Base-by-base conservation (phyloP, 2,329 filamentous ascomycete species). In the Sporothrix variecibatus region DNA sequence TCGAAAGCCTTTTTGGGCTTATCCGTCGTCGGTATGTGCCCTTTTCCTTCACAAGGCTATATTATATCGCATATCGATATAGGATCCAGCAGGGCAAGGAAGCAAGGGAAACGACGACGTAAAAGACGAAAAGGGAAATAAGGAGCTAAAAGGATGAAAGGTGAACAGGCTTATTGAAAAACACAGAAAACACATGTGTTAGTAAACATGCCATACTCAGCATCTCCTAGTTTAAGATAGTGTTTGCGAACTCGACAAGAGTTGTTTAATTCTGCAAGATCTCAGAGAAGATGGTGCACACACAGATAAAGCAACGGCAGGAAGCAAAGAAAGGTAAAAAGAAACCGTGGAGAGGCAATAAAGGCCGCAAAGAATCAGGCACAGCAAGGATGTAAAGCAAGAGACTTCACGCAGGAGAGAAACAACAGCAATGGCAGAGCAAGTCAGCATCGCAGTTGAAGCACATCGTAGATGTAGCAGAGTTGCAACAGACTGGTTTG, bases 61-160 rank as follows among this genome's bases (percentile, higher is more conserved):
- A 72, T n/a, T 49, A 72, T 64, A 62, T 12, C 38, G 3, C 38
- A 31, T 51, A 34, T 49, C 40, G 43, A 65, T 65, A 72, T 72
- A 62, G 38, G n/a, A 70, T 31, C 34, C 34, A 70, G 58, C 26
- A 69, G 60, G 58, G 49, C 34, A 67, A 20, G 9, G 12, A 69
- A 60, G 34, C 34, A 56, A 34, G 9, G 20, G 26, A 69, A 60
- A 72, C 43, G 2, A 56, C 56, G 34, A 34, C 38, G 43, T 31
- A 67, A 60, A 72, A 26, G 60, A 64, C 65, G 8, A 70, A 56
- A 53, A 62, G 65, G 65, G 72, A 31, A 62, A 60, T 34, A 23
- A 26, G 31, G 34, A 64, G 53, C 40, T 12, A 28, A 15, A 58
- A 56, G 11, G 28, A 34, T 26, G 26, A 26, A 17, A 56, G n/a